Evolutionary conservation across 441 rosid genomes (phyloP).

Genomic region (Corymbia calophylla): DNA sequence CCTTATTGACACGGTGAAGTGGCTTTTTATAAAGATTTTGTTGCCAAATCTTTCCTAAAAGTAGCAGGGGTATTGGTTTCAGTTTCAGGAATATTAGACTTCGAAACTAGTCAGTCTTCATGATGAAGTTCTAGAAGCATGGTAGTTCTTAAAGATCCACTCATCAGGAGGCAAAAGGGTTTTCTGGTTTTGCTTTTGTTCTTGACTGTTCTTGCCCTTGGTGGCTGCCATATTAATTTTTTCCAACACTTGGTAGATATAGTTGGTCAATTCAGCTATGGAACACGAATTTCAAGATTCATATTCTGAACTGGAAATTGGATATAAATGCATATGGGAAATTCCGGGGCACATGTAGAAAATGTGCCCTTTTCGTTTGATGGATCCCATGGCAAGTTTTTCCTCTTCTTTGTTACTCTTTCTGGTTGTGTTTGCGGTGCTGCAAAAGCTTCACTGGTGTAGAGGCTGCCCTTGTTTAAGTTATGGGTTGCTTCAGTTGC

Average conservation of each 20-base stretch:
- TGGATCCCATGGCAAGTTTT: not conserved
- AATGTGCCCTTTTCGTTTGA: not conserved
- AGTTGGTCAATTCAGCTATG: not conserved
- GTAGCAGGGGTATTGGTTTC: not conserved
- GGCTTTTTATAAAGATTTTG: not conserved
- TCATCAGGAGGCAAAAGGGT: not conserved
- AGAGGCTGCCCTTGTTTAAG: not conserved
- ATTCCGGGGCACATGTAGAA: not conserved
- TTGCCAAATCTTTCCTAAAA: not conserved
- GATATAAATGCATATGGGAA: not conserved
- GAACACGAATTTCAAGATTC: not conserved
- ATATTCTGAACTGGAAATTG: not conserved
- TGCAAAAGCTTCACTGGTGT: not conserved
- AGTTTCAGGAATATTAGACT: not conserved
- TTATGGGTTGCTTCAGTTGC: not conserved
- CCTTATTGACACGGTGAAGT: slow-evolving; percentile 72
- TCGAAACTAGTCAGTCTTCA: not conserved
- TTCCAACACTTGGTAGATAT: not conserved
- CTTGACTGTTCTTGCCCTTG: not conserved
- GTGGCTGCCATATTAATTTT: not conserved
- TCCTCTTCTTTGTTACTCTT: not conserved
- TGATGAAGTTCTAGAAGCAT: not conserved
- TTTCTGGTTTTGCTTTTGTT: not conserved
- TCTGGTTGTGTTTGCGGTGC: not conserved
- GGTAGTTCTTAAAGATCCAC: not conserved